Conservation (phyloP, 2,329 filamentous ascomycete species). For the Cryphonectria naterciae region DNA sequence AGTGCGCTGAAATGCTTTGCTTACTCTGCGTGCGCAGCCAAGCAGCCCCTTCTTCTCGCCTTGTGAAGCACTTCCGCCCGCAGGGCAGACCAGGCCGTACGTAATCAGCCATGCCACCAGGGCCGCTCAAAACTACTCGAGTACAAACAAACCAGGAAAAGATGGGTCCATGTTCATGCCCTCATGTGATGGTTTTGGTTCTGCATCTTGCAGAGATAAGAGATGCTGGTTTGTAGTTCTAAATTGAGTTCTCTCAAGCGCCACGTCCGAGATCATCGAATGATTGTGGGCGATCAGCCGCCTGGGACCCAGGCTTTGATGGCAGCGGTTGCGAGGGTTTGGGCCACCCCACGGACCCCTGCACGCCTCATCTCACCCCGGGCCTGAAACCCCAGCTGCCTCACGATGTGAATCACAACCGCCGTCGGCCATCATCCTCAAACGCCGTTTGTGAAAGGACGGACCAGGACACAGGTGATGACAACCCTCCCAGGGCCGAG, state of each 20-base stretch:
- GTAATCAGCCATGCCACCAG: conserved; percentile 12
- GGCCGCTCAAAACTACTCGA: background rate
- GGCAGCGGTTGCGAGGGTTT: conserved; percentile 19
- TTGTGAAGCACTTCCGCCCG: conserved; percentile 11
- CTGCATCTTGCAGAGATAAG: background rate
- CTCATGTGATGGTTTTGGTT: background rate
- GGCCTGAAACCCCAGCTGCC: conserved; percentile 28
- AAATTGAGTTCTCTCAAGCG: conserved; percentile 1
- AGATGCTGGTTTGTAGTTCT: background rate
- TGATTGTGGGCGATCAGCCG: conserved; percentile 21
- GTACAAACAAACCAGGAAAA: background rate
- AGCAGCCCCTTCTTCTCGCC: background rate
- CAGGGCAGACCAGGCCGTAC: conserved; percentile 19
- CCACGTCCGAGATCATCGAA: conserved; percentile 17
- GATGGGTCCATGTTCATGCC: background rate
- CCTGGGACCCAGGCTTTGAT: background rate
- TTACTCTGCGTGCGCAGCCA: background rate
- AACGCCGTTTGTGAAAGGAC: conserved; percentile 31
- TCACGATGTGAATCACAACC: conserved; percentile 26
- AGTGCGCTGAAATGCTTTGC: background rate
- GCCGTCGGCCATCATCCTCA: conserved; percentile 13
- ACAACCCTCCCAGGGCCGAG: background rate
- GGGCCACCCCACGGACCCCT: conserved; percentile 23
- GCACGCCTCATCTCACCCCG: conserved; percentile 27
- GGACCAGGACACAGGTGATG: background rate